These are phyloP conservation scores for Gnomoniopsis smithogilvyi DNA, from an alignment of 2,329 filamentous ascomycete species.

Conservation along the genomic window DNA sequence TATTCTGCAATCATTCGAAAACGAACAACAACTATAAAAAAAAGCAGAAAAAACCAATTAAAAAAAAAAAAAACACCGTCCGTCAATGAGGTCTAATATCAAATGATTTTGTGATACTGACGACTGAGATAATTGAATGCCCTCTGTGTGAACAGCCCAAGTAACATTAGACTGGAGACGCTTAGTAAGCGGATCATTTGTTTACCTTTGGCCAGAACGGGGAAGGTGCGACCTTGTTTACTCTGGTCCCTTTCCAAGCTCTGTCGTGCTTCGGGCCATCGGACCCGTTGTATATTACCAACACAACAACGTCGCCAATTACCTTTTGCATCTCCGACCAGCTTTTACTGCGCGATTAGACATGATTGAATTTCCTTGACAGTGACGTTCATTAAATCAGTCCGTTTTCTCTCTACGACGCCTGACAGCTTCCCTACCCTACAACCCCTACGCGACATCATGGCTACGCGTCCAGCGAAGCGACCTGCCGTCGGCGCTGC, in stretches of 20 bases:
- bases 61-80: too few relatives aligned
- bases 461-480: slow-evolving; percentile 45
- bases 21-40: too few relatives aligned
- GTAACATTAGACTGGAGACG: neutral
- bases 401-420: slow-evolving; percentile 1
- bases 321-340: neutral
- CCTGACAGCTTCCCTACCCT: neutral
- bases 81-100: too few relatives aligned
- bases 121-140: too few relatives aligned
- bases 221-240: neutral
- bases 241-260: neutral
- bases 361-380: slow-evolving; percentile 12
- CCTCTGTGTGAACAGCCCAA: neutral
- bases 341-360: neutral
- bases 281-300: neutral
- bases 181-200: neutral
- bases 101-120: too few relatives aligned
- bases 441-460: slow-evolving; percentile 18
- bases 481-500: slow-evolving; percentile 73
- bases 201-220: slow-evolving; percentile 6
- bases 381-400: neutral
- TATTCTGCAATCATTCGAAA: too few relatives aligned
- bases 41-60: too few relatives aligned
- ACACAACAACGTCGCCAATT: neutral
- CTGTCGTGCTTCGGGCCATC: neutral